Conservation (phyloP, 305 asterid species). For the Solanum hybrid region DNA sequence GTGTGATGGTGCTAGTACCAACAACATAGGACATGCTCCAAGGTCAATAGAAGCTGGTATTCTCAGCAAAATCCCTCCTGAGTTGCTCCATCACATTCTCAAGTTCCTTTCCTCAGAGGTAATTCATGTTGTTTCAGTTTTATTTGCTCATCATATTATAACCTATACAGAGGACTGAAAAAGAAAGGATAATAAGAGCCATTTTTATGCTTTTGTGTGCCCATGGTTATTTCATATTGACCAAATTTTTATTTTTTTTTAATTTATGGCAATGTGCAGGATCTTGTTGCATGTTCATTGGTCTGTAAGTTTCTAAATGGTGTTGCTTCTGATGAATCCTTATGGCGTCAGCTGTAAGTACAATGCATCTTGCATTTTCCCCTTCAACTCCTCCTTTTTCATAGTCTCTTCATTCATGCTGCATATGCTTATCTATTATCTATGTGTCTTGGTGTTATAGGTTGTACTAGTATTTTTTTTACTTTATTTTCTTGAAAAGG, state of each 20-base stretch:
- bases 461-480: neutral
- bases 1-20: slow-evolving; percentile 18
- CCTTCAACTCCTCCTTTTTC: neutral
- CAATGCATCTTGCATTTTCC: neutral
- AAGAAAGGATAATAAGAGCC: neutral
- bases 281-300: slow-evolving; percentile 75
- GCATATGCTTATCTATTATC: neutral
- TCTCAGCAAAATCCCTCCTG: slow-evolving; percentile 69
- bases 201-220: neutral
- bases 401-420: neutral
- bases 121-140: neutral
- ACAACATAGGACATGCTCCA: slow-evolving; percentile 21
- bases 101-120: slow-evolving; percentile 98
- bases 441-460: neutral
- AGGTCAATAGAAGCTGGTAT: slow-evolving; percentile 54
- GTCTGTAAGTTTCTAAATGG: slow-evolving; percentile 66
- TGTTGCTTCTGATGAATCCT: slow-evolving; percentile 81
- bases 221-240: neutral
- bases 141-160: neutral
- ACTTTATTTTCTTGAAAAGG: neutral
- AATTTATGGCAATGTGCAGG: slow-evolving; percentile 34
- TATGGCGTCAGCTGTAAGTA: slow-evolving; percentile 93
- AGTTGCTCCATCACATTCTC: slow-evolving; percentile 72
- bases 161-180: neutral
- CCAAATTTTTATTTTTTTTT: neutral